phyloP scores from a whole-genome alignment of 495 filamentous ascomycete species.

The Tetracladium setigerum region DNA sequence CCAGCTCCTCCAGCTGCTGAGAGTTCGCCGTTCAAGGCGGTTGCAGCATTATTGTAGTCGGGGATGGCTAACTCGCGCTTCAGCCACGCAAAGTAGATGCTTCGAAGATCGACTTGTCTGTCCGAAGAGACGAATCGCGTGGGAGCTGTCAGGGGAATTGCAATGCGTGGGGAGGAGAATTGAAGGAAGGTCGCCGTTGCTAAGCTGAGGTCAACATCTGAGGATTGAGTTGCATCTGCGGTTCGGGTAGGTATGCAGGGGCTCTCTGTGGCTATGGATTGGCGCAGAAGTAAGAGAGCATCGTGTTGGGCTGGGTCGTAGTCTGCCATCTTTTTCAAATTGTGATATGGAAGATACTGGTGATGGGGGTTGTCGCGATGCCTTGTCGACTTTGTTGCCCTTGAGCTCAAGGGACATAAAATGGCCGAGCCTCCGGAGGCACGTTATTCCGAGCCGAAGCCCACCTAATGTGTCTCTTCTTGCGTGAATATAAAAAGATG shows the following conservation, averaged over 20 bases:
- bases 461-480: too few relatives aligned
- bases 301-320: slow-evolving; percentile 45
- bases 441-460: too few relatives aligned
- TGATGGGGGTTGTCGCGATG: too few relatives aligned
- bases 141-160: slow-evolving; percentile 63
- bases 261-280: slow-evolving; percentile 60
- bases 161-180: slow-evolving; percentile 59
- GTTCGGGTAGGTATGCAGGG: slow-evolving; percentile 55
- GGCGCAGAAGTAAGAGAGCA: slow-evolving; percentile 71
- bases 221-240: slow-evolving; percentile 30
- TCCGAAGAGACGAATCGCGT: slow-evolving; percentile 77
- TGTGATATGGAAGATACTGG: too few relatives aligned
- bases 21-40: slow-evolving; percentile 74
- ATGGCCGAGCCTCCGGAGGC: too few relatives aligned
- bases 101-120: slow-evolving; percentile 77
- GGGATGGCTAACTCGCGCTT: slow-evolving; percentile 82
- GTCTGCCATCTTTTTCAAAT: slow-evolving; percentile 13
- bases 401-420: too few relatives aligned
- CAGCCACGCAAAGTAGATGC: slow-evolving; percentile 90
- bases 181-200: slow-evolving; percentile 75
- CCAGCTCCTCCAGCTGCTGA: slow-evolving; percentile 44
- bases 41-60: slow-evolving; percentile 79
- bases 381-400: too few relatives aligned
- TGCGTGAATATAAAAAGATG: too few relatives aligned
- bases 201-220: slow-evolving; percentile 40